phyloP scores from a whole-genome alignment of 306 rosid species.

The Astragalus membranaceus region DNA sequence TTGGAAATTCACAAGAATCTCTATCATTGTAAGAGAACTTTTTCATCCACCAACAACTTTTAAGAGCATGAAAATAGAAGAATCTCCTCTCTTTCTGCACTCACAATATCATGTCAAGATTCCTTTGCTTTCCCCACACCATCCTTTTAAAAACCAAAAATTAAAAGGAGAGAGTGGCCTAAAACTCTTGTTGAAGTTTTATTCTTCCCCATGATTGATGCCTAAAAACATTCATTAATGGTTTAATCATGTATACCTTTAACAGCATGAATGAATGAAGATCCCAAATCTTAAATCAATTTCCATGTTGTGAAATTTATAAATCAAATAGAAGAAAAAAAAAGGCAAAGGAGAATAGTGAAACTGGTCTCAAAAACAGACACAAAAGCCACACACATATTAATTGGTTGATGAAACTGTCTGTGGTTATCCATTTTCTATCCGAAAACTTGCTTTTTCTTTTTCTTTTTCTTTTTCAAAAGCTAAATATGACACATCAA shows the following conservation, averaged over 20 bases:
- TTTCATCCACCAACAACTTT: no score
- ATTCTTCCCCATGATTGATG: slow-evolving; percentile 8
- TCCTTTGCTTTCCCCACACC: not conserved
- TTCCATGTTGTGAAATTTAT: not conserved
- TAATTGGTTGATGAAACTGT: slow-evolving; percentile 45
- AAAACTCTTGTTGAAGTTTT: no score
- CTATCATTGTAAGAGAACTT: no score
- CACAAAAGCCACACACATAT: slow-evolving; percentile 10
- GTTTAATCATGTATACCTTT: slow-evolving; percentile 7
- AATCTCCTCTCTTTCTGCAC: not conserved
- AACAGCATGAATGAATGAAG: slow-evolving; percentile 5
- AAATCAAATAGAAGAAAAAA: not conserved
- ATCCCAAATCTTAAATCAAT: slow-evolving; percentile 23
- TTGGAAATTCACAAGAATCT: no score
- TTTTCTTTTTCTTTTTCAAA: slow-evolving; percentile 66
- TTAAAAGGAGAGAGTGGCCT: not conserved
- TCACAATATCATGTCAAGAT: not conserved
- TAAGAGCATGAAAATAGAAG: not conserved
- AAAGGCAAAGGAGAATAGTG: slow-evolving; percentile 9
- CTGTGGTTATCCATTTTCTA: slow-evolving; percentile 42
- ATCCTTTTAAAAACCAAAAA: not conserved
- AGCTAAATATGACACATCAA: slow-evolving; percentile 49
- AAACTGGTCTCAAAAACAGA: slow-evolving; percentile 25
- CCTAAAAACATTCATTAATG: slow-evolving; percentile 4
- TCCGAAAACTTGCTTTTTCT: slow-evolving; percentile 51